A percentile compares a stretch with the other conserved stretches of the same genome.
Evolutionary conservation across 371 early-diverging fungal species (phyloP).

Genomic region (Mycotypha africana): DNA sequence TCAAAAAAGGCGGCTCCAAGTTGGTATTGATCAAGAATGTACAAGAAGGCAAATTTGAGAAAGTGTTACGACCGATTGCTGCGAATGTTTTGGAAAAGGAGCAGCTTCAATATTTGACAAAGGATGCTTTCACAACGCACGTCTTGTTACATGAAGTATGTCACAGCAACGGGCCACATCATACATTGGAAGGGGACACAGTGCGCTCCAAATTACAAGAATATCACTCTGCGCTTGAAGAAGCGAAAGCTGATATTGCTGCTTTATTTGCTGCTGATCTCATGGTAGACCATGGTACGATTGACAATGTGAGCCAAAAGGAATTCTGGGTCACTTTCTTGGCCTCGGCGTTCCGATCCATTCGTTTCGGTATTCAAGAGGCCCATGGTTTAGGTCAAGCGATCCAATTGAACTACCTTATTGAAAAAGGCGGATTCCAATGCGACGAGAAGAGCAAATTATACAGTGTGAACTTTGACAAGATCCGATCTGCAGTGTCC

Average conservation of each 20-base stretch:
- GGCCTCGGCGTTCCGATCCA: conserved; percentile 75
- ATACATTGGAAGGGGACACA: conserved; percentile 52
- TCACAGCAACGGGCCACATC: conserved; percentile 77
- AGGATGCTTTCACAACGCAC: conserved; percentile 76
- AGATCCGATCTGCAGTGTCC: conserved; percentile 58
- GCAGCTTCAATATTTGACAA: conserved; percentile 53
- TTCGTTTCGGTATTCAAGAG: conserved; percentile 77
- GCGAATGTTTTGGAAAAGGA: conserved; percentile 47
- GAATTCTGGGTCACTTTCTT: conserved; percentile 77
- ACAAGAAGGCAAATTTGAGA: conserved; percentile 69
- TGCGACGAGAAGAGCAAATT: conserved; percentile 36
- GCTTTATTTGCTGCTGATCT: conserved; percentile 71
- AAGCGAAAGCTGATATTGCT: conserved; percentile 81
- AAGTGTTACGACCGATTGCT: conserved; percentile 68
- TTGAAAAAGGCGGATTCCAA: conserved; percentile 65
- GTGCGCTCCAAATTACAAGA: conserved; percentile 71
- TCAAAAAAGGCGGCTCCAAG: conserved; percentile 69
- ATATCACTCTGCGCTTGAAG: conserved; percentile 72
- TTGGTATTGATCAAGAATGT: conserved; percentile 80
- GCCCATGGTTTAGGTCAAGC: conserved; percentile 76
- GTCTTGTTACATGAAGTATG: conserved; percentile 76
- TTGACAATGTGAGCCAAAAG: conserved; percentile 53
- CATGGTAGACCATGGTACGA: conserved; percentile 57
- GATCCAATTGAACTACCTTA: conserved; percentile 64
- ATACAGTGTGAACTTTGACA: conserved; percentile 65